A percentile compares a stretch with the other conserved stretches of the same genome.
Evolutionary conservation across 129 eudicot species (phyloP).

Genomic region (Chrysanthemum seticuspe): DNA sequence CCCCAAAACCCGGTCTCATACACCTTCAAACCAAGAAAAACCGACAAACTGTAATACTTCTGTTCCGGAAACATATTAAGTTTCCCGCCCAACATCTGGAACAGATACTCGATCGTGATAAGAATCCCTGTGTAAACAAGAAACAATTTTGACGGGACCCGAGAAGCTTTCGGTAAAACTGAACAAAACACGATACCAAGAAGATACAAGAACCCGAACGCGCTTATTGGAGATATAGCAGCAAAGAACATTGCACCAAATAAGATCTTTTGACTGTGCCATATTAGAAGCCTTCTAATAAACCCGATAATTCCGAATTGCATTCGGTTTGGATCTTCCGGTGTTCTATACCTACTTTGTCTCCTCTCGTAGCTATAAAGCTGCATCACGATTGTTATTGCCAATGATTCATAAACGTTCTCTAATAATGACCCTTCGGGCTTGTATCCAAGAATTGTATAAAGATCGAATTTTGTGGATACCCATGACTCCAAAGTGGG

Average conservation of each 20-base stretch:
- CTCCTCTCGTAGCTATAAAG: constrained; percentile 53
- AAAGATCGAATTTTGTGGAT: constrained; percentile 37
- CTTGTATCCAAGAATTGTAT: constrained; percentile 44
- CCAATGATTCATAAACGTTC: constrained; percentile 46
- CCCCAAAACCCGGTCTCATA: constrained; percentile 47
- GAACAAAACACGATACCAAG: constrained; percentile 48
- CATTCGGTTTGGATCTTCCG: constrained; percentile 24
- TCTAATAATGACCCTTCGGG: constrained; percentile 37
- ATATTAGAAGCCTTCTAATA: constrained; percentile 42
- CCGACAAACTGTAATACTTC: constrained; percentile 28
- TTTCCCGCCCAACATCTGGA: constrained; percentile 49
- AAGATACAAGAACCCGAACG: constrained; percentile 50
- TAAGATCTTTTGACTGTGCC: constrained; percentile 58
- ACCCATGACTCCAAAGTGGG: constrained; percentile 38
- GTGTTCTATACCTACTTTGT: constrained; percentile 35
- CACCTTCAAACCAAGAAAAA: constrained; percentile 43
- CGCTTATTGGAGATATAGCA: constrained; percentile 51
- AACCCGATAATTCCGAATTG: constrained; percentile 29
- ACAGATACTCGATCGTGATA: constrained; percentile 43
- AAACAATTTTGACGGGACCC: constrained; percentile 44
- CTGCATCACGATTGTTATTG: constrained; percentile 47
- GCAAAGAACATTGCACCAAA: constrained; percentile 45
- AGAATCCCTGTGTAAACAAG: constrained; percentile 49
- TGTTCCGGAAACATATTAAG: constrained; percentile 49
- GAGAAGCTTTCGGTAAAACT: constrained; percentile 45